Evolutionary conservation across 768 basidiomycete species (phyloP).

Genomic region (Mrakia frigida): DNA sequence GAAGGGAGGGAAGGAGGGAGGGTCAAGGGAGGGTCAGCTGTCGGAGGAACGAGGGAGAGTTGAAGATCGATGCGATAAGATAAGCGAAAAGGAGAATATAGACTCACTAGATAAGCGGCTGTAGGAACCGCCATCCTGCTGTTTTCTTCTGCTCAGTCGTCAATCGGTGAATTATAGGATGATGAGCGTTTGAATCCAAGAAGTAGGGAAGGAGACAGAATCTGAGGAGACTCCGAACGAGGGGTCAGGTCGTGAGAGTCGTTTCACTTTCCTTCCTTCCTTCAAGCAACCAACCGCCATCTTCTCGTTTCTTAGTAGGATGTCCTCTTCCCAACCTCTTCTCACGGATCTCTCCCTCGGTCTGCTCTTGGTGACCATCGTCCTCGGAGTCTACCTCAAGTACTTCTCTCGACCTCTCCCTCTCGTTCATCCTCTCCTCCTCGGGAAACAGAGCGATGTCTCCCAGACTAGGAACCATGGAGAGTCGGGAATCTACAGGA

Average conservation of each 20-base stretch:
- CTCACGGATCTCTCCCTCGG: slow-evolving; percentile 20
- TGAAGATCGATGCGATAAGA: too few species aligned
- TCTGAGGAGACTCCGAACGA: too few species aligned
- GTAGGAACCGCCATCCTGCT: background rate
- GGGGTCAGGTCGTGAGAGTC: background rate
- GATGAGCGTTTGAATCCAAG: background rate
- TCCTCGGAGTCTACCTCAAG: slow-evolving; percentile 18
- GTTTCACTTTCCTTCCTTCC: background rate
- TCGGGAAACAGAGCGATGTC: slow-evolving; percentile 87
- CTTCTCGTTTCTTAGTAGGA: background rate
- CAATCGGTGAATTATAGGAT: background rate
- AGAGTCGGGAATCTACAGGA: slow-evolving; percentile 84
- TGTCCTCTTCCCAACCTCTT: background rate
- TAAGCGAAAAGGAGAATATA: too few species aligned
- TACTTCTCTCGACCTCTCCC: slow-evolving; percentile 39
- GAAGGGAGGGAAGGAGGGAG: too few species aligned
- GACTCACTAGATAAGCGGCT: background rate
- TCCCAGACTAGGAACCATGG: slow-evolving; percentile 70
- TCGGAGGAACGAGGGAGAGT: background rate
- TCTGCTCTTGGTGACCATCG: slow-evolving; percentile 3
- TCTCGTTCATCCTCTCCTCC: slow-evolving; percentile 85
- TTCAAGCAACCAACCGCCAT: background rate
- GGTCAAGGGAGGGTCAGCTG: background rate
- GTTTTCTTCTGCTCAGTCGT: background rate
- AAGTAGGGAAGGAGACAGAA: too few species aligned